Conservation (phyloP, 78 protist genomes). For the Dictyostelium firmibasis region DNA sequence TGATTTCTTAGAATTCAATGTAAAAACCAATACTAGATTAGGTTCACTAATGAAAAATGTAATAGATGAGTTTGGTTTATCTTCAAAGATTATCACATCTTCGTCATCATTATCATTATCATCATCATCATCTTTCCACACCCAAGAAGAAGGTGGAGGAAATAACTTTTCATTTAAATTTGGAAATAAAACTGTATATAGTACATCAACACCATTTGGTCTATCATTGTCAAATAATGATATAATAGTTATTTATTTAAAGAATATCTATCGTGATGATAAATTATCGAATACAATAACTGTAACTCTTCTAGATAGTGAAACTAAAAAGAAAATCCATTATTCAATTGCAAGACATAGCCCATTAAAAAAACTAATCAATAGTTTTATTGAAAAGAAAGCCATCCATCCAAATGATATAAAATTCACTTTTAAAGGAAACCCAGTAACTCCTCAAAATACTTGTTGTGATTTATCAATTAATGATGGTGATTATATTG, state of each 20-base stretch:
- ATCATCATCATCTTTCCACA: neutral
- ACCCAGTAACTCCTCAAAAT: neutral
- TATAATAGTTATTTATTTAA: neutral
- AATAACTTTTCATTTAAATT: neutral
- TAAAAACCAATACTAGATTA: neutral
- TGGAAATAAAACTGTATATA: neutral
- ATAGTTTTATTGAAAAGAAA: neutral
- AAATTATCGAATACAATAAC: neutral
- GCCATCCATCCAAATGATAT: neutral
- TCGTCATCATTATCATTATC: neutral
- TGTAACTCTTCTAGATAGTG: neutral
- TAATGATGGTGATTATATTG: neutral
- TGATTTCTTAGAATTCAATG: neutral
- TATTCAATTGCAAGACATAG: neutral
- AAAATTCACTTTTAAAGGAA: neutral
- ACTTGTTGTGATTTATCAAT: constrained; percentile 5
- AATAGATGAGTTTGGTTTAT: neutral
- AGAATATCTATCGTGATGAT: neutral
- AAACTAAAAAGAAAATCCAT: neutral
- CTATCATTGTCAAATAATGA: neutral
- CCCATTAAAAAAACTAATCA: neutral
- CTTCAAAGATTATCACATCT: neutral
- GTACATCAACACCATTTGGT: neutral
- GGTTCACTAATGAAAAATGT: neutral
- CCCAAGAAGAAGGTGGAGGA: neutral